Base-by-base conservation (phyloP, 2,329 filamentous ascomycete species). In the Fusarium veterinarium region DNA sequence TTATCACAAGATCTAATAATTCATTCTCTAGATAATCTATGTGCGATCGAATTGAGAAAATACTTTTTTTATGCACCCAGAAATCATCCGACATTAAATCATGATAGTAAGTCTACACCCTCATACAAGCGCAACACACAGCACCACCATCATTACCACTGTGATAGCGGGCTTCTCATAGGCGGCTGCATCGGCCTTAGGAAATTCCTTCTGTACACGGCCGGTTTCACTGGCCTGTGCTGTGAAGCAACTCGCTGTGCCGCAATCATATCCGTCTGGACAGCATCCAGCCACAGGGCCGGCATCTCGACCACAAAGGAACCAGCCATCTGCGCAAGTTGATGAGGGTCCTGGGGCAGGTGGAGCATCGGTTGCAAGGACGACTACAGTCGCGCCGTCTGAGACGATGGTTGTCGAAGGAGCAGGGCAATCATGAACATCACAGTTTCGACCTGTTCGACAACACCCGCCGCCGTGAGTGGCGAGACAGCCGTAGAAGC, bases 401-500 rank as follows among this genome's bases (percentile, higher is more conserved):
- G 87, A 88, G 5, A 95, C 83, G 5, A 95, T 89, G 2, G 91
- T 92, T 0, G 91, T 92, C 4, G 82, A 80, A 0, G 86, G 83
- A 0, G 89, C 82, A 0, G 93, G 93, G 77, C 95, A 98, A 11
- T 92, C 93, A 0, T 92, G 93, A 0, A 91, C 92, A 67, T 92
- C 89, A 82, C 95, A 98, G 82, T 97, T 89, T 25, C 95, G 90
- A 4, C 94, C 95, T 0, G 94, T 95, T 64, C 93, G 92, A 83
- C 95, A 98, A 84, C 95, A 98, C 4, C 89, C 89, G 25, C 94
- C 94, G 19, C 93, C 94, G 66, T 95, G 94, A 67, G 91, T 91
- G 4, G 95, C 95, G 5, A 91, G 89, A 81, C 95, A 98, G 56
- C 94, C 92, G 81, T 98, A 98, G 85, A 95, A 98, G 5, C 95